phyloP scores from a whole-genome alignment of 2,329 filamentous ascomycete species.

The Cercospora zeae-maydis region DNA sequence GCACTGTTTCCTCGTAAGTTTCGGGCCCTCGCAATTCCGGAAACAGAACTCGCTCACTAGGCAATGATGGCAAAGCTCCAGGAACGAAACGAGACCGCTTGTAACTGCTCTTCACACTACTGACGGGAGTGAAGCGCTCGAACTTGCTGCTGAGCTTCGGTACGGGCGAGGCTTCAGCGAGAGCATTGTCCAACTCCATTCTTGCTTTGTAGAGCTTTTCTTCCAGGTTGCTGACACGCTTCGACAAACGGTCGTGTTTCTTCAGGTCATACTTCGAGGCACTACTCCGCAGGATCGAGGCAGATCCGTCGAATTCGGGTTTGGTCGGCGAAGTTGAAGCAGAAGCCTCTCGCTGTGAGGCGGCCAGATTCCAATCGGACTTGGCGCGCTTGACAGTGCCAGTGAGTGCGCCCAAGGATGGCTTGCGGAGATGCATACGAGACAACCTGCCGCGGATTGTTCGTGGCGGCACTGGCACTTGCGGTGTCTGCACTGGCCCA shows the following conservation, averaged over 20 bases:
- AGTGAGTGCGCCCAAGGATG: constrained; percentile 35
- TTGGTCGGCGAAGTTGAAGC: constrained; percentile 37
- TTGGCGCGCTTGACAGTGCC: constrained; percentile 34
- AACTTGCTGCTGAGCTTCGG: constrained; percentile 38
- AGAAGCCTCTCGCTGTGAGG: constrained; percentile 37
- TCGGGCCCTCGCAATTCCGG: constrained; percentile 25
- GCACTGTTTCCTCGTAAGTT: constrained; percentile 8
- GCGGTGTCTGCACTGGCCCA: not conserved
- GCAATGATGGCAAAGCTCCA: constrained; percentile 38
- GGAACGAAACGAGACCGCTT: constrained; percentile 34
- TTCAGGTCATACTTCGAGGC: constrained; percentile 56
- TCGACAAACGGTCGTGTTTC: constrained; percentile 54
- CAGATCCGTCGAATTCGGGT: constrained; percentile 23
- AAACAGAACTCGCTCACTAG: constrained; percentile 40
- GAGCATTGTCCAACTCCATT: constrained; percentile 51
- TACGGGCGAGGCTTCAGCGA: constrained; percentile 42
- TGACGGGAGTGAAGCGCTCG: constrained; percentile 36
- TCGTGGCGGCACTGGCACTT: constrained; percentile 21
- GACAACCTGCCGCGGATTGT: constrained; percentile 20
- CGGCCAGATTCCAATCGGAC: constrained; percentile 34
- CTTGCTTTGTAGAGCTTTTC: constrained; percentile 55
- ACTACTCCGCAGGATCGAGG: constrained; percentile 42
- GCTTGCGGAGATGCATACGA: constrained; percentile 32
- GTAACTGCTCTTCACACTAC: constrained; percentile 29
- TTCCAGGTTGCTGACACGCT: constrained; percentile 60